phyloP scores from a whole-genome alignment of 169 alveolate species.

The Plasmodium adleri region DNA sequence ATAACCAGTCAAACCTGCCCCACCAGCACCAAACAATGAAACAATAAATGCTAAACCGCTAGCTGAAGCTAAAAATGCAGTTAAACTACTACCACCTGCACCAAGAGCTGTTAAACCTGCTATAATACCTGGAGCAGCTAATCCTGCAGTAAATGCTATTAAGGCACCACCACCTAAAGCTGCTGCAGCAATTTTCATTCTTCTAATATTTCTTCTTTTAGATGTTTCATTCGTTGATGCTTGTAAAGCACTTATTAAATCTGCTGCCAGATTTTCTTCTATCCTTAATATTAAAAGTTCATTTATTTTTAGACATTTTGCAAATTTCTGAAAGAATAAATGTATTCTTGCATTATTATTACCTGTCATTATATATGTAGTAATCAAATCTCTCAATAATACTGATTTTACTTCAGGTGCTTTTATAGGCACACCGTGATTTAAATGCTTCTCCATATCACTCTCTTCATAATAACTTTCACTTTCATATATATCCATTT shows the following conservation, averaged over 20 bases:
- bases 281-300: slow-evolving; percentile 79
- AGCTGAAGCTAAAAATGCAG: slow-evolving; percentile 87
- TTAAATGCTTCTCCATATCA: slow-evolving; percentile 35
- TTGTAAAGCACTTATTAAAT: slow-evolving; percentile 80
- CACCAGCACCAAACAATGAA: slow-evolving; percentile 90
- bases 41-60: slow-evolving; percentile 87
- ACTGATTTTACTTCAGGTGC: slow-evolving; percentile 80
- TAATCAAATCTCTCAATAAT: slow-evolving; percentile 79
- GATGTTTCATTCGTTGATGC: slow-evolving; percentile 76
- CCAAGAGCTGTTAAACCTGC: slow-evolving; percentile 88
- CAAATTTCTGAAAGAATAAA: slow-evolving; percentile 79
- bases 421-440: slow-evolving; percentile 66
- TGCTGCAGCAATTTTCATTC: slow-evolving; percentile 86
- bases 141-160: slow-evolving; percentile 91
- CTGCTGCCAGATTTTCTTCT: slow-evolving; percentile 84
- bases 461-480: slow-evolving; percentile 40
- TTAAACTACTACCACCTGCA: slow-evolving; percentile 84
- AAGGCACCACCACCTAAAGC: slow-evolving; percentile 91
- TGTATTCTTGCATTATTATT: slow-evolving; percentile 85
- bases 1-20: slow-evolving; percentile 89
- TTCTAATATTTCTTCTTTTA: slow-evolving; percentile 79
- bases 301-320: slow-evolving; percentile 81
- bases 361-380: slow-evolving; percentile 84
- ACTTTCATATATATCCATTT: slow-evolving; percentile 10
- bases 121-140: slow-evolving; percentile 91